Evolutionary conservation across 257 asterid genomes (phyloP), one percentile per base, ranked within the genome.

Genomic region (Rehmannia glutinosa): DNA sequence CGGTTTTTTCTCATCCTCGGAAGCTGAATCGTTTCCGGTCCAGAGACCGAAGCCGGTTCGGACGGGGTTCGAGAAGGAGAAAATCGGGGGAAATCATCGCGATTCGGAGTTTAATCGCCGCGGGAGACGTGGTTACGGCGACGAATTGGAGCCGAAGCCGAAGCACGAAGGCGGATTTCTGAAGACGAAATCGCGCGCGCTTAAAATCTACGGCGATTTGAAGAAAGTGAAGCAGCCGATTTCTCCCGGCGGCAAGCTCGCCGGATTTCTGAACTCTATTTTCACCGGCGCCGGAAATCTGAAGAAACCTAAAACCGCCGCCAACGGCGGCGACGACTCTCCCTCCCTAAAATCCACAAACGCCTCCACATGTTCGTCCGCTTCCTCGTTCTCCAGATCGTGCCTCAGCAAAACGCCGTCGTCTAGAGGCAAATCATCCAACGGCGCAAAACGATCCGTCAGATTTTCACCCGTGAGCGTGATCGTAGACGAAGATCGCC

Each of bases 181-280:
- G 36, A 91, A 80, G 73, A 80, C 90, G 68, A 89, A 80, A 24
- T 83, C 96, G 1, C 86, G 83, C 30, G 96, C 98, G 28, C 78
- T 85, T 68, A 91, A 89, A 79, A 81, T 91, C 57, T 91, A 86
- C 71, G 84, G 88, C 58, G 94, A 89, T 17, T 58, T 91, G 81
- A 91, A 87, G 91, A 88, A 89, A 45, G 94, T 73, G 11, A 88
- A 88, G 80, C 98, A 91, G 73, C 98, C 98, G 42, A 85, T 83
- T 42, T 91, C 97, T 1, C 98, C 98, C 8, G 96, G 96, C 15
- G 90, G 94, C 11, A 78, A 75, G 33, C 81, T 92, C 9, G 90
- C 96, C 7, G 92, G 84, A 32, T 87, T 92, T 64, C 68, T 92
- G 54, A 86, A 92, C 81, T 78, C 97, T 13, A 74, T 92, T 0